These are phyloP conservation scores for Pontederia crassipes DNA, from an alignment of 176 grass and related monocot species.

Conservation along the genomic window DNA sequence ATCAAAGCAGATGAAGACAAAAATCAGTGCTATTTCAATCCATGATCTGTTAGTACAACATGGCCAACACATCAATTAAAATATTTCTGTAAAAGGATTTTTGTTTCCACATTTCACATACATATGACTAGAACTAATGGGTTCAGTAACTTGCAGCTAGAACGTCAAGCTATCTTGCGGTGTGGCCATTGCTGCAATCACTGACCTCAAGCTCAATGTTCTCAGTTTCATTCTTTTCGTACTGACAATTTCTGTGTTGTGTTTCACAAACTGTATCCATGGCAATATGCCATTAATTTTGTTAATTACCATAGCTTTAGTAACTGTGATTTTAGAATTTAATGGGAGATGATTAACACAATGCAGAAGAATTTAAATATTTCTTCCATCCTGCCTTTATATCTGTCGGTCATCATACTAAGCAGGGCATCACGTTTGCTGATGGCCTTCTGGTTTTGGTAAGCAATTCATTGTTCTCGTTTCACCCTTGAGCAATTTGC, in stretches of 20 bases:
- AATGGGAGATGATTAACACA: constrained; percentile 79
- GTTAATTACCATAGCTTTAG: too few species aligned
- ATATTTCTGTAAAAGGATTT: too few species aligned
- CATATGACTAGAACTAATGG: too few species aligned
- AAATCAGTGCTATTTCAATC: too few species aligned
- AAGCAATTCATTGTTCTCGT: constrained; percentile 1
- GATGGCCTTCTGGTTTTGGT: constrained; percentile 73
- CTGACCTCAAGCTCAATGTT: constrained; percentile 83
- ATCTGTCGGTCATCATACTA: constrained; percentile 78
- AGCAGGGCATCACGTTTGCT: constrained; percentile 57
- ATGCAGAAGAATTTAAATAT: constrained; percentile 81
- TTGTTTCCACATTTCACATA: too few species aligned
- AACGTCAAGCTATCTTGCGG: constrained; percentile 73
- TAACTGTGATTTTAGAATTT: not conserved
- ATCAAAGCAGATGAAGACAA: too few species aligned
- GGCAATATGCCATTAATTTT: too few species aligned
- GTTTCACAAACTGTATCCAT: constrained; percentile 76
- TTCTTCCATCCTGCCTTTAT: constrained; percentile 80
- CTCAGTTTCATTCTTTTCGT: constrained; percentile 54
- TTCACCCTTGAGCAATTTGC: too few species aligned
- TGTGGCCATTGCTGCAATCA: constrained; percentile 79
- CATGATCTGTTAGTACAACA: too few species aligned
- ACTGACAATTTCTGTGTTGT: constrained; percentile 63
- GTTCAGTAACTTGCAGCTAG: constrained; percentile 30
- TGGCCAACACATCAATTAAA: too few species aligned